phyloP scores from a whole-genome alignment of 106 monocot genomes.

The Iris macrosiphon region DNA sequence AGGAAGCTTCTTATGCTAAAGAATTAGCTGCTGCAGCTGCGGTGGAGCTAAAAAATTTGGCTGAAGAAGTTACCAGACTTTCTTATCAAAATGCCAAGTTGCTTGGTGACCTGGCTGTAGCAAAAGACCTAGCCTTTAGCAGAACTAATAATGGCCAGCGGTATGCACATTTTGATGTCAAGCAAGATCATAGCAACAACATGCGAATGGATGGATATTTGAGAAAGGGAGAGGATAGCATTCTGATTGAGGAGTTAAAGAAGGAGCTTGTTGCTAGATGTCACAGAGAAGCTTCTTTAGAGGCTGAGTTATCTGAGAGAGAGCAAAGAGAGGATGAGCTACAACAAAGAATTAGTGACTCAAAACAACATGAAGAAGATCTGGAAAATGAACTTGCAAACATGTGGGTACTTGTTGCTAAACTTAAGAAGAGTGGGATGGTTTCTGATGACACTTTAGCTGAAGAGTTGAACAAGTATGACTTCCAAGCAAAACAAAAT shows the following conservation, averaged over 20 bases:
- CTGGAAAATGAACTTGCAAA: constrained; percentile 84
- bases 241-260: constrained; percentile 53
- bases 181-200: constrained; percentile 14
- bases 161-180: constrained; percentile 13
- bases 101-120: constrained; percentile 40
- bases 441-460: constrained; percentile 20
- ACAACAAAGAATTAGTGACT: constrained; percentile 49
- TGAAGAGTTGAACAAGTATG: constrained; percentile 20
- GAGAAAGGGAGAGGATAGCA: constrained; percentile 22
- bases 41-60: constrained; percentile 83
- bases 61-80: constrained; percentile 97
- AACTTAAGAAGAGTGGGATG: constrained; percentile 45
- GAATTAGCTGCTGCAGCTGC: constrained; percentile 97
- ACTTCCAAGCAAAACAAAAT: constrained; percentile 23
- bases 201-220: constrained; percentile 10
- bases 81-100: constrained; percentile 85
- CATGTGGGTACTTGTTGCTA: constrained; percentile 83
- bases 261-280: constrained; percentile 49
- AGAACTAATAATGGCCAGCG: constrained; percentile 21
- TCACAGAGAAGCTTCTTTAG: constrained; percentile 64
- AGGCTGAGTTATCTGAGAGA: constrained; percentile 50
- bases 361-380: constrained; percentile 54
- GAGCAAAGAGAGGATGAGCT: constrained; percentile 55
- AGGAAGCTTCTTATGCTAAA: constrained; percentile 96
- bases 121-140: constrained; percentile 25